Percentiles rank a stretch among this genome's conserved stretches.
Evolutionary conservation across 129 eudicot genomes (phyloP).

Genomic region (Daucus carota): DH1_v3.0 NC_030382.2:14289501-14290000

Average conservation of each 20-base stretch:
- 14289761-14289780: constrained; percentile 31
- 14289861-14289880: neutral
- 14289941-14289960: no score
- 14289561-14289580: constrained; percentile 25
- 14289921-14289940: no score
- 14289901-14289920: no score
- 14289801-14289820: neutral
- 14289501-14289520: no score
- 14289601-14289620: constrained; percentile 28
- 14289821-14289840: neutral
- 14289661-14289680: neutral
- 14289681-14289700: no score
- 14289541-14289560: neutral
- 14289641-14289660: neutral
- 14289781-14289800: constrained; percentile 46
- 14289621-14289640: no score
- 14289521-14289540: no score
- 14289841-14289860: no score
- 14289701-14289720: constrained; percentile 18
- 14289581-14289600: constrained; percentile 4
- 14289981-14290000: neutral
- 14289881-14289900: no score
- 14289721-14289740: constrained; percentile 52
- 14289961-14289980: no score
- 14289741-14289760: constrained; percentile 43